Conservation (phyloP, 2,329 filamentous ascomycete genomes). For the Aspergillus sojae region DNA sequence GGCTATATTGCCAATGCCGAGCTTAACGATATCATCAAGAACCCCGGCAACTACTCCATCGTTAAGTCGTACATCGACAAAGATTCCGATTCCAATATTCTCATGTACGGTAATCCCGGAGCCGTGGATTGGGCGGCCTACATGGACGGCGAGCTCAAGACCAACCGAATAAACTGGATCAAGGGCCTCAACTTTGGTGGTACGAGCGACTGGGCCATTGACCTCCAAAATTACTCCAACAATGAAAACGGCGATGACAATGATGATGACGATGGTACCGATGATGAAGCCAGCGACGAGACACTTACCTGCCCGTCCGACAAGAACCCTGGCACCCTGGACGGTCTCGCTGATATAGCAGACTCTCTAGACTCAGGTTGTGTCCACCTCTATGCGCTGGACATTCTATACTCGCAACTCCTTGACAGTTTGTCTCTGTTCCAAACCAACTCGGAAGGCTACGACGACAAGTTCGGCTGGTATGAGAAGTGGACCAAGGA, state of each 20-base stretch:
- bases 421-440: neutral
- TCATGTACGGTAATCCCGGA: neutral
- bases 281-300: neutral
- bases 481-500: neutral
- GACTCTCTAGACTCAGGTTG: neutral
- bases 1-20: conserved; percentile 6
- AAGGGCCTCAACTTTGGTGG: neutral
- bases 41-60: neutral
- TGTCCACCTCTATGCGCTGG: neutral
- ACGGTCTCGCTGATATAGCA: neutral
- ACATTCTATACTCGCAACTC: neutral
- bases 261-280: neutral
- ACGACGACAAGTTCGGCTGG: neutral
- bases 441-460: neutral
- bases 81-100: neutral
- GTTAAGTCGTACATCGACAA: neutral
- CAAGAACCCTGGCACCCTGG: neutral
- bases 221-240: neutral
- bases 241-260: neutral
- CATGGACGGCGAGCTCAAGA: neutral
- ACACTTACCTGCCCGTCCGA: neutral
- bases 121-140: neutral
- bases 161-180: neutral
- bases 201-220: neutral
- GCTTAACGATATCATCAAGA: neutral